A percentile compares a stretch with the other conserved stretches of the same genome.
These are phyloP conservation scores for Mycena crocata DNA, from an alignment of 768 basidiomycete genomes.

Conservation along the genomic window DNA sequence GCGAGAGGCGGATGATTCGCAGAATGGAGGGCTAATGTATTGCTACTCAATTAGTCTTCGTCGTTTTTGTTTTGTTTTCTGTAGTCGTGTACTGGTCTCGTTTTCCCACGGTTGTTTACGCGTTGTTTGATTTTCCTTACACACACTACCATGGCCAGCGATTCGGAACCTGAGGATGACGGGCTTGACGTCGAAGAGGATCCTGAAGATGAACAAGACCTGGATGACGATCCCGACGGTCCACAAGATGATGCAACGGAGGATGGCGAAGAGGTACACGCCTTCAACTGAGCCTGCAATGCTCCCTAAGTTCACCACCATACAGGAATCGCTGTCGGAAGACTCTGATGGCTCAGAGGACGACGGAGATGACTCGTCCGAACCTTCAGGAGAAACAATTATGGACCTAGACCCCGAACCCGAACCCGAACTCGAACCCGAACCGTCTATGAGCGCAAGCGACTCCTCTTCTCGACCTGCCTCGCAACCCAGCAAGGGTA, in stretches of 20 bases:
- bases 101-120: constrained; percentile 4
- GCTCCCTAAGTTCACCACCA: constrained; percentile 8
- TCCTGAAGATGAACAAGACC: constrained; percentile 68
- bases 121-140: background rate
- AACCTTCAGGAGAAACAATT: constrained; percentile 46
- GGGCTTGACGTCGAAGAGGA: constrained; percentile 68
- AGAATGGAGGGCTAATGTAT: constrained; percentile 60
- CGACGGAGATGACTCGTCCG: constrained; percentile 63
- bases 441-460: constrained; percentile 36
- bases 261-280: constrained; percentile 70
- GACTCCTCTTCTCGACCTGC: constrained; percentile 37
- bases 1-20: constrained; percentile 85
- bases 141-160: constrained; percentile 58
- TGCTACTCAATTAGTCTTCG: too few relatives aligned
- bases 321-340: constrained; percentile 69
- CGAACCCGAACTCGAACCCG: too few relatives aligned
- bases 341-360: constrained; percentile 63
- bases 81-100: constrained; percentile 11
- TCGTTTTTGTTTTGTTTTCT: constrained; percentile 10
- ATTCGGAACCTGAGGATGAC: constrained; percentile 73
- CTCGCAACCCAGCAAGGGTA: constrained; percentile 51
- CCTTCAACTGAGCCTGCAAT: background rate
- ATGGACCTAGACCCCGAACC: constrained; percentile 40
- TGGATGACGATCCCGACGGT: constrained; percentile 55
- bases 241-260: constrained; percentile 72